Evolutionary conservation across 2,329 filamentous ascomycete species (phyloP).

Genomic region (Colletotrichum lupini): DNA sequence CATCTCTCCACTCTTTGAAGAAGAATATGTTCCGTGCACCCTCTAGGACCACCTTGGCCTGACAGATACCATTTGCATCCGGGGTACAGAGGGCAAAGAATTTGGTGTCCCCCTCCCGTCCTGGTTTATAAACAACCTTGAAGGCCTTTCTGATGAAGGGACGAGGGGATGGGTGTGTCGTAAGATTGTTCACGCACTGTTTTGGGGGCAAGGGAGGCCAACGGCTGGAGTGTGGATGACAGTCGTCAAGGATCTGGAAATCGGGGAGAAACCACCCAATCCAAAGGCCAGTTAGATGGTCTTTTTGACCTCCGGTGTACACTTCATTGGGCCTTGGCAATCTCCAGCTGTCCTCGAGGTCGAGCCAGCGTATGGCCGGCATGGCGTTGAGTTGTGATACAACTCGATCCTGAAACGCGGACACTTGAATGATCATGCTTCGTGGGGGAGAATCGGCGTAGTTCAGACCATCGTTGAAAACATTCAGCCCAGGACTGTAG

Average conservation of each 20-base stretch:
- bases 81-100: too few species aligned
- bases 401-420: too few species aligned
- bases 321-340: neutral
- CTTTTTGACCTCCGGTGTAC: neutral
- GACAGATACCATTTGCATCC: neutral
- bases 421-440: neutral
- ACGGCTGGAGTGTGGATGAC: fast-evolving
- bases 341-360: neutral
- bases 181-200: too few species aligned
- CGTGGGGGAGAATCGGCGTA: neutral
- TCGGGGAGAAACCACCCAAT: neutral
- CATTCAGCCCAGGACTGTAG: neutral
- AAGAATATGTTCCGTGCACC: neutral
- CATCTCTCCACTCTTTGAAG: constrained; percentile 1
- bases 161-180: too few species aligned
- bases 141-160: neutral
- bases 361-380: neutral
- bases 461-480: neutral
- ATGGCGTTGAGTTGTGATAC: too few species aligned
- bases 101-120: too few species aligned
- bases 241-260: too few species aligned
- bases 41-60: neutral
- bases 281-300: neutral
- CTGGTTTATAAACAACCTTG: neutral
- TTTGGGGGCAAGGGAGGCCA: too few species aligned